phyloP scores from a whole-genome alignment of 805 yeast genomes.

The Yamadazyma phyllophila region DNA sequence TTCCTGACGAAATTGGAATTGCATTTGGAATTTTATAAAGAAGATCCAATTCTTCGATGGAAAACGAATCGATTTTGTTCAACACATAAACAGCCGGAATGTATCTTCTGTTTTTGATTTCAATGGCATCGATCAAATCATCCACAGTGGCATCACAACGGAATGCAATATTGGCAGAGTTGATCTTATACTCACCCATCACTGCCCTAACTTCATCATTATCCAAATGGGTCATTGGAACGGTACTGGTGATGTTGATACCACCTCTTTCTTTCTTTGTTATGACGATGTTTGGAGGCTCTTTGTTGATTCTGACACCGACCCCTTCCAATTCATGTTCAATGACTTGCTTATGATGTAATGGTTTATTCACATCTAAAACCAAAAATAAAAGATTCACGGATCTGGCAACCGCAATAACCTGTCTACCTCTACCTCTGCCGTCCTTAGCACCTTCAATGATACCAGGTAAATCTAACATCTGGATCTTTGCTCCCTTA shows the following conservation, averaged over 20 bases:
- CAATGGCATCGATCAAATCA: slow-evolving; percentile 91
- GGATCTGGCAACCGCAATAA: slow-evolving; percentile 98
- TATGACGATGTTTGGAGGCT: slow-evolving; percentile 89
- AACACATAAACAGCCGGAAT: slow-evolving; percentile 94
- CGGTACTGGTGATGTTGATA: slow-evolving; percentile 87
- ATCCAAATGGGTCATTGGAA: slow-evolving; percentile 86
- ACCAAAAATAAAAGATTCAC: slow-evolving; percentile 92
- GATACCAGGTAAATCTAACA: slow-evolving; percentile 89
- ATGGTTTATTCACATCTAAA: slow-evolving; percentile 92
- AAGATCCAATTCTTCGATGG: slow-evolving; percentile 88
- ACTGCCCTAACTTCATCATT: slow-evolving; percentile 94
- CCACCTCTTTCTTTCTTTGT: slow-evolving; percentile 97
- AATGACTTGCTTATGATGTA: slow-evolving; percentile 89
- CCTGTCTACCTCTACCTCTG: slow-evolving; percentile 92
- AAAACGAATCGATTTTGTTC: slow-evolving; percentile 93
- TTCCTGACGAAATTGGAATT: slow-evolving; percentile 93
- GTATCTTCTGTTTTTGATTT: slow-evolving; percentile 85
- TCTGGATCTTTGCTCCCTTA: slow-evolving; percentile 96
- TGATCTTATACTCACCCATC: slow-evolving; percentile 90
- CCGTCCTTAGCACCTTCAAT: slow-evolving; percentile 92
- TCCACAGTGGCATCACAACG: slow-evolving; percentile 98
- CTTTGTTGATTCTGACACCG: slow-evolving; percentile 89
- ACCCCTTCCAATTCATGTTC: slow-evolving; percentile 97
- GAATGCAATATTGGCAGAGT: slow-evolving; percentile 94
- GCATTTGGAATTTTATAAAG: slow-evolving; percentile 93